Conservation (phyloP, 768 basidiomycete species). For the Gautieria morchelliformis region DNA sequence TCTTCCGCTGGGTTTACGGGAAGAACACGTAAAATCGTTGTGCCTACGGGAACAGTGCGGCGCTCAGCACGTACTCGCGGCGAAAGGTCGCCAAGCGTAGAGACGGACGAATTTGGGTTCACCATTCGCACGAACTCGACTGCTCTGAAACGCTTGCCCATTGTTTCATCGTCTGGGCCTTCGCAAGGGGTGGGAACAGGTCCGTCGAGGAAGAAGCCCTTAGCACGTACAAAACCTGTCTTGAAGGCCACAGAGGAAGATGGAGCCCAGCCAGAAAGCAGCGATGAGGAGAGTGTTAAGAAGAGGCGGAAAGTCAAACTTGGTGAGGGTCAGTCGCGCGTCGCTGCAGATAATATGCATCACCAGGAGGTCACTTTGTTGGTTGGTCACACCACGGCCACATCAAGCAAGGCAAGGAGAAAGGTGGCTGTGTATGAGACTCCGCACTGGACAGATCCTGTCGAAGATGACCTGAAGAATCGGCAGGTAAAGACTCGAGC, state of each 20-base stretch:
- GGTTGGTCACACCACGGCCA: background rate
- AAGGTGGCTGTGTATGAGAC: background rate
- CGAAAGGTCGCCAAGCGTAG: background rate
- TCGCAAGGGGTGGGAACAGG: background rate
- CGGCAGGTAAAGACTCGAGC: background rate
- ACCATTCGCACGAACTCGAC: background rate
- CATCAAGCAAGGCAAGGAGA: background rate
- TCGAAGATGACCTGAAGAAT: background rate
- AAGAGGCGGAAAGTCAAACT: background rate
- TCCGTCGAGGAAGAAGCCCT: constrained; percentile 2
- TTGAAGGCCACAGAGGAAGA: background rate
- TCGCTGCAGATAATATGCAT: background rate
- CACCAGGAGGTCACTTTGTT: background rate
- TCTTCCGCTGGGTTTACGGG: background rate
- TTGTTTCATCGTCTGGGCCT: background rate
- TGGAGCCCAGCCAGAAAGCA: background rate
- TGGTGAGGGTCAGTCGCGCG: background rate
- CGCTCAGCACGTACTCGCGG: background rate
- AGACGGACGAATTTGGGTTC: constrained; percentile 6
- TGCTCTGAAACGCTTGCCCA: background rate
- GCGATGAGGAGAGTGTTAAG: constrained; percentile 1
- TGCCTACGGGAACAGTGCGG: background rate
- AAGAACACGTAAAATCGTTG: background rate
- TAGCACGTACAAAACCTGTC: constrained; percentile 1
- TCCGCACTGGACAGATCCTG: background rate